phyloP scores from a whole-genome alignment of 257 asterid species.

The Solanum peruvianum region DNA sequence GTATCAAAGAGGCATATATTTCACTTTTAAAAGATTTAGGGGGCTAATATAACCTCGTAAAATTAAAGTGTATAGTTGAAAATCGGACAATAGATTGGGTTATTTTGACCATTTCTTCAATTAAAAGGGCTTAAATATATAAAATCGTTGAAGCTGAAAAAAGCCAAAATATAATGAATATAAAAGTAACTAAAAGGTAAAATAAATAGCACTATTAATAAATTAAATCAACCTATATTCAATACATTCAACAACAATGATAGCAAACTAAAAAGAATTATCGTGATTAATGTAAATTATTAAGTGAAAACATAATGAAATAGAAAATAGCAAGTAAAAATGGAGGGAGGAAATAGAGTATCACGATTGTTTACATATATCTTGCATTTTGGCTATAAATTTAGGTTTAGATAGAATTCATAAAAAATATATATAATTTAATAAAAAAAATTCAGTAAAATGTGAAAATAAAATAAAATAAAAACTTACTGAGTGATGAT shows the following conservation, averaged over 20 bases:
- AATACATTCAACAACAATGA: too few relatives aligned
- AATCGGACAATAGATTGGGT: too few relatives aligned
- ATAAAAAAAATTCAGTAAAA: background rate
- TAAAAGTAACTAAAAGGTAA: background rate
- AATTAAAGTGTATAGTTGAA: too few relatives aligned
- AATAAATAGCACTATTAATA: background rate
- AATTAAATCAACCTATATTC: too few relatives aligned
- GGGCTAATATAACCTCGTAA: too few relatives aligned
- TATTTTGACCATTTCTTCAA: too few relatives aligned
- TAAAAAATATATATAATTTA: background rate
- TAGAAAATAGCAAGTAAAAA: background rate
- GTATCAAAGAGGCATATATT: too few relatives aligned
- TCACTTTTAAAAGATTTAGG: too few relatives aligned
- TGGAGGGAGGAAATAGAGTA: background rate
- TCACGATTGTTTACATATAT: background rate
- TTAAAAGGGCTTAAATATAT: background rate
- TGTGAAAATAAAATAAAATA: background rate
- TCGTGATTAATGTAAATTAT: too few relatives aligned
- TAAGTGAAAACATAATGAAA: background rate
- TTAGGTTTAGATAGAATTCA: background rate
- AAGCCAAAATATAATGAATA: background rate
- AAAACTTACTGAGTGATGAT: background rate
- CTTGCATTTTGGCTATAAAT: background rate
- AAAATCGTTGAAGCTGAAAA: background rate
- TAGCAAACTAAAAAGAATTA: too few relatives aligned